Percentiles rank a stretch among this genome's conserved stretches.
These are phyloP conservation scores for Neonectria hederae DNA, from an alignment of 2,329 filamentous ascomycete species.

Conservation along the genomic window DNA sequence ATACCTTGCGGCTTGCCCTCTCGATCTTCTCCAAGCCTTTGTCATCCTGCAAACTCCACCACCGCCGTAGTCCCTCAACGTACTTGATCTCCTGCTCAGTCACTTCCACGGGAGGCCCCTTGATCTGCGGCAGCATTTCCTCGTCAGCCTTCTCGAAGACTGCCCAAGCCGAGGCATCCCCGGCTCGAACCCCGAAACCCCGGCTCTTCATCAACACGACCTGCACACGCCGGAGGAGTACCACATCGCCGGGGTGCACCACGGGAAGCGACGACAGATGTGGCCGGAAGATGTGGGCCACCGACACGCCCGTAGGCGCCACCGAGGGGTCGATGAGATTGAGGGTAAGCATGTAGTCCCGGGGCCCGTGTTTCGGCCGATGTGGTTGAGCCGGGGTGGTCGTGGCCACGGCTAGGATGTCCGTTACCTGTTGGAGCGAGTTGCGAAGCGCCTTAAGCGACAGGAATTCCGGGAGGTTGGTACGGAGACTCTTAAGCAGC, in stretches of 20 bases:
- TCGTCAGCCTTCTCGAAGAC: constrained; percentile 62
- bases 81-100: constrained; percentile 60
- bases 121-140: constrained; percentile 60
- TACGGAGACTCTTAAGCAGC: constrained; percentile 57
- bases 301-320: constrained; percentile 58
- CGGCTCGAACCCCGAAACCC: constrained; percentile 65
- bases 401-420: constrained; percentile 65
- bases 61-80: constrained; percentile 58
- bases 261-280: constrained; percentile 66
- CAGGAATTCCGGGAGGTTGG: constrained; percentile 62
- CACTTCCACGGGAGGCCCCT: constrained; percentile 68
- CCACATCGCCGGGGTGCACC: constrained; percentile 64
- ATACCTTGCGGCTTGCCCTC: constrained; percentile 53
- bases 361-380: constrained; percentile 65
- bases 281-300: constrained; percentile 67
- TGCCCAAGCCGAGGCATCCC: constrained; percentile 68
- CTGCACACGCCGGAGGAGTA: constrained; percentile 66
- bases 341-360: constrained; percentile 69
- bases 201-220: constrained; percentile 63
- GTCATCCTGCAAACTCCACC: constrained; percentile 60
- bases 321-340: constrained; percentile 65
- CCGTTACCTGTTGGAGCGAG: constrained; percentile 58
- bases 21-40: constrained; percentile 58
- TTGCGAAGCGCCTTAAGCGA: constrained; percentile 62
- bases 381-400: constrained; percentile 59